Base-by-base conservation (phyloP, 2,329 filamentous ascomycete species). In the Nemania sp. region DNA sequence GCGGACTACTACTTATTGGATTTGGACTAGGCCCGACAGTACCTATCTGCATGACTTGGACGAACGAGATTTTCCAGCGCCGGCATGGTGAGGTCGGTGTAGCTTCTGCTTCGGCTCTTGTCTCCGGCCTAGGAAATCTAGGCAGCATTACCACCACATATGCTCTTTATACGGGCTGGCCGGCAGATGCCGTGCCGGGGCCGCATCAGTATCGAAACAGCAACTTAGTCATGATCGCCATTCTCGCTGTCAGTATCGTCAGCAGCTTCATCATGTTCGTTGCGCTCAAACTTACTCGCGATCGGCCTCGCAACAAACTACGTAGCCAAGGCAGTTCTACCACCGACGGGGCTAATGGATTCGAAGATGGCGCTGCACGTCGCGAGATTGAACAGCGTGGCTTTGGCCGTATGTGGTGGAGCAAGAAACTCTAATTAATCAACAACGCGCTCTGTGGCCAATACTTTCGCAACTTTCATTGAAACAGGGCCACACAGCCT, bases 31-130 rank as follows among this genome's bases (percentile, higher is more conserved):
- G 91, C 1, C 91, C 91, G 3, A 96, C 91, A 0, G 91, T 96
- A 1, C 91, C 91, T 9, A 93, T 93, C 66, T 93, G 89, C 70
- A 96, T 96, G 91, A 88, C 91, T 30, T 96, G 91, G 91, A 91
- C 89, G 26, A 90, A 86, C 59, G 89, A 96, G 72, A 88, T 96
- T 66, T 96, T 96, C 77, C 91, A 96, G 73, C 82, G 82, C 26
- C 87, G 91, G 11, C 91, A 96, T 67, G 90, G 91, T 41, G 91
- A 96, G 72, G 90, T 96, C 19, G 91, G 91, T 50, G 91, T 96
- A 6, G 91, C 91, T 3, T 88, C 91, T 12, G 91, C 91, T 0
- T 85, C 88, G 1, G 91, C 91, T 2, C 78, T 96, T 9, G 91
- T 96, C 1, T 94, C 90, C 0, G 91, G 91, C 1, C 78, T 95